phyloP scores from a whole-genome alignment of 75 land plant species.

The Selaginella tamariscina region DNA sequence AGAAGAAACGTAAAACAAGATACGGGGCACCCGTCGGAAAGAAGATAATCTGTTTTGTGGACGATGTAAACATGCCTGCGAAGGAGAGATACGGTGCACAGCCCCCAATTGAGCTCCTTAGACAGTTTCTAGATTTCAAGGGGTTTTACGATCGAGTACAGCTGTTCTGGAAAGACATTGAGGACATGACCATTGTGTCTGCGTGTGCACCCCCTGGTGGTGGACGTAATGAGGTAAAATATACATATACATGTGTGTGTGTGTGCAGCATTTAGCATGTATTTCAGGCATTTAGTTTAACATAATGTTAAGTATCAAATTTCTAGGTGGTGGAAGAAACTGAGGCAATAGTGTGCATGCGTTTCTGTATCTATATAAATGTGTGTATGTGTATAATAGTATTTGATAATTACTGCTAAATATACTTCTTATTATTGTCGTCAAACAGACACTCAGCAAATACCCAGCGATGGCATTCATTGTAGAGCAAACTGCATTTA shows the following conservation, averaged over 20 bases:
- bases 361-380: too few species aligned
- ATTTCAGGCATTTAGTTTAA: too few species aligned
- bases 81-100: conserved; percentile 31
- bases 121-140: conserved; percentile 27
- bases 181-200: conserved; percentile 26
- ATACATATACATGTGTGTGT: neutral
- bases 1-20: conserved; percentile 25
- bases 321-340: too few species aligned
- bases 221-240: conserved; percentile 22
- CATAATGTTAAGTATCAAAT: too few species aligned
- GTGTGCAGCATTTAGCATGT: too few species aligned
- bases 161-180: conserved; percentile 30
- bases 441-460: too few species aligned
- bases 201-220: conserved; percentile 37
- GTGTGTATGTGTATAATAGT: too few species aligned
- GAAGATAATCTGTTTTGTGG: conserved; percentile 26
- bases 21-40: conserved; percentile 29
- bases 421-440: too few species aligned
- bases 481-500: too few species aligned
- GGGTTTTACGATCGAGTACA: conserved; percentile 29
- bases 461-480: too few species aligned
- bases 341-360: too few species aligned
- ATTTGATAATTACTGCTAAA: too few species aligned
- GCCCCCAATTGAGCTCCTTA: conserved; percentile 28
- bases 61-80: conserved; percentile 33